Base-by-base conservation (phyloP, 148 eudicot species). In the Vaccinium darrowii region DNA sequence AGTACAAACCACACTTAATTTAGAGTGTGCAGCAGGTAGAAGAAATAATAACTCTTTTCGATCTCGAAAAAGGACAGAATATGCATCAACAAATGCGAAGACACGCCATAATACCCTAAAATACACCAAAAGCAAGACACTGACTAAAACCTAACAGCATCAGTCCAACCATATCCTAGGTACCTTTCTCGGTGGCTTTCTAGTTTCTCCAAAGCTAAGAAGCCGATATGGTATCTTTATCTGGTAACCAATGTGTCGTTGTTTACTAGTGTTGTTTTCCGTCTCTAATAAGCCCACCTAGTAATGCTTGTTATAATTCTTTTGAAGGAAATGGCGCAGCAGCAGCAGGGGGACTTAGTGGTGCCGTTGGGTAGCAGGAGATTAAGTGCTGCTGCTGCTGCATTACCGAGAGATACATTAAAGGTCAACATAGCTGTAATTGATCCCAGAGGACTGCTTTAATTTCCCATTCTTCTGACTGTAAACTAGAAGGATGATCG, bases 21-120 rank as follows among this genome's bases (percentile, higher is more conserved):
- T 58, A 43, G 43, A 63, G 76, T 49, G n/a, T 25, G 47, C 74
- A 81, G 80, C 81, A 58, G 5, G 58, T 25, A 84, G 54, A 79
- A 23, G 57, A 47, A 36, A 39, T 47, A 21, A 56, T 72, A 53
- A 19, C 43, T 43, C 43, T 72, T 73, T 27, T 18, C 76, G 7
- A 25, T 18, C 47, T 11, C 11, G 18, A 25, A 71, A 73, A 30
- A 54, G 51, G 15, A 21, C 50, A 47, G 21, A n/a, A n/a, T 81
- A 3, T 7, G 73, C 72, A 58, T 81, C n/a, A 39, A 11, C 23
- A 60, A 36, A 81, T 27, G 57, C 1, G 52, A 60, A 60, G 71
- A 5, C n/a, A 2, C 49, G 14, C 71, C 51, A 63, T 11, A 81
- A 1, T 50, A 81, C 11, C 83, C 74, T 13, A 81, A 67, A 62